Conservation (phyloP, 371 early-diverging fungal genomes). For the Syncephalastrum contaminatum region DNA sequence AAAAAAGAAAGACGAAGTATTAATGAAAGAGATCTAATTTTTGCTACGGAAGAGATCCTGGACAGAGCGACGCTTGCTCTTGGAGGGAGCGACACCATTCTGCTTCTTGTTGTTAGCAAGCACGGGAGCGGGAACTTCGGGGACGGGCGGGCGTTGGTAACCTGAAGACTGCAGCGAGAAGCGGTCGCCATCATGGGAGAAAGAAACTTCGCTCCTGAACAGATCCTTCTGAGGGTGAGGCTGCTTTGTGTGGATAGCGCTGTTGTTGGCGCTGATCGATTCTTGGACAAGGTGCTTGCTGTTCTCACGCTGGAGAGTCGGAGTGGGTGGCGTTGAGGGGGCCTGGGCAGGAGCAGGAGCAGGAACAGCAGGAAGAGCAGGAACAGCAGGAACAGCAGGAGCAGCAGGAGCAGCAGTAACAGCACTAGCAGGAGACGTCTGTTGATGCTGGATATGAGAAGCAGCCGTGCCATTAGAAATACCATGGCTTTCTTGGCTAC, state of each 20-base stretch:
- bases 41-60: constrained; percentile 16
- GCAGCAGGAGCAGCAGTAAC: neutral
- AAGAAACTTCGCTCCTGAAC: constrained; percentile 7
- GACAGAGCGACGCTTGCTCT: constrained; percentile 16
- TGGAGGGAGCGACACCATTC: constrained; percentile 4
- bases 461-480: constrained; percentile 1
- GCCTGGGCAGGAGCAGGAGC: neutral
- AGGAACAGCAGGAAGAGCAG: constrained; percentile 3
- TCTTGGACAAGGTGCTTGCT: too few relatives aligned
- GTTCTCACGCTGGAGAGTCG: too few relatives aligned
- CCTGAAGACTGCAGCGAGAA: constrained; percentile 9
- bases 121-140: neutral
- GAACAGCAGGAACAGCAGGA: neutral
- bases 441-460: constrained; percentile 1
- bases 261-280: neutral
- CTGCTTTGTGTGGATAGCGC: constrained; percentile 5
- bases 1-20: neutral
- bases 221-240: neutral
- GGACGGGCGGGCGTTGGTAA: constrained; percentile 3
- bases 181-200: constrained; percentile 13
- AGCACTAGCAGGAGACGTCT: neutral
- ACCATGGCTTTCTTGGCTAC: neutral
- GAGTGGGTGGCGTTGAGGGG: neutral
- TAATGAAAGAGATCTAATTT: neutral
- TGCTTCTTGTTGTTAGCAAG: neutral